These are phyloP conservation scores for Annona squamosa DNA, from an alignment of 164 flowering plant species.

Conservation along the genomic window DNA sequence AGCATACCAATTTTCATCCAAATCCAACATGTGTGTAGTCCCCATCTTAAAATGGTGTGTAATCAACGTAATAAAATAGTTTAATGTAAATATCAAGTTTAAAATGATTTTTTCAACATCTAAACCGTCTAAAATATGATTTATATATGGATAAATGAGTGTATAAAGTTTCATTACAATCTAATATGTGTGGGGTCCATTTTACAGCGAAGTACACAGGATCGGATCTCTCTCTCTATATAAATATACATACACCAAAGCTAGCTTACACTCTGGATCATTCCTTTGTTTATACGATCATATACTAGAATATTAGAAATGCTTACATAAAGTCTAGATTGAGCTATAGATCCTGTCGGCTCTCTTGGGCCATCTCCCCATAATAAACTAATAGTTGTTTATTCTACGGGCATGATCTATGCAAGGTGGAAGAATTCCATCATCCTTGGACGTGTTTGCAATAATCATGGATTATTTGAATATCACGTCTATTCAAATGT, in stretches of 20 bases:
- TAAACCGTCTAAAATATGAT: no score
- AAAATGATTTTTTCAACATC: no score
- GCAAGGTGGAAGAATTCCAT: background rate
- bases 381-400: background rate
- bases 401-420: background rate
- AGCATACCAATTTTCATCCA: no score
- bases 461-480: background rate
- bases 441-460: background rate
- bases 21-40: no score
- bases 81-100: no score
- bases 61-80: no score
- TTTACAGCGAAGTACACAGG: no score
- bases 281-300: background rate
- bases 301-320: background rate
- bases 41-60: no score
- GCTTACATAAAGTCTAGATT: background rate
- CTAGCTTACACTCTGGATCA: constrained; percentile 1
- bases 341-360: constrained; percentile 7
- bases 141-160: no score
- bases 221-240: no score
- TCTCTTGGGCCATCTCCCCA: background rate
- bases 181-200: no score
- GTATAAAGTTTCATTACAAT: no score
- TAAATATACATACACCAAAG: background rate
- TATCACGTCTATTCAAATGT: background rate